Evolutionary conservation across 768 basidiomycete genomes (phyloP).

Genomic region (Termitomyces sp.): DNA sequence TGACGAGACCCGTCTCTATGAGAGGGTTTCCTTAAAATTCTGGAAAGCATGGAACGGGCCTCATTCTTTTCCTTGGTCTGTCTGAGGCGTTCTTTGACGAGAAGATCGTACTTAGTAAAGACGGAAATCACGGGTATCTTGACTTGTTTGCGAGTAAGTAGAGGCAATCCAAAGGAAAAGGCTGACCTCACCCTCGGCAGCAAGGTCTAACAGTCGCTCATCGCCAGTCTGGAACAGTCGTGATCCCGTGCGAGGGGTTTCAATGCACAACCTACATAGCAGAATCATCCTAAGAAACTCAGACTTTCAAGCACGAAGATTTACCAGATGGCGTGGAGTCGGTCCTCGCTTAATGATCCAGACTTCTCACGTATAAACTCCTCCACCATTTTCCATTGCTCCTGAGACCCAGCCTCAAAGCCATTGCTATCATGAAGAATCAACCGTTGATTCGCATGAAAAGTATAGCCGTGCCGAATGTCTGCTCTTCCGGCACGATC

Average conservation of each 20-base stretch:
- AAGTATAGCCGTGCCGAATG: slow-evolving; percentile 18
- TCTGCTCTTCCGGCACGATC: slow-evolving; percentile 17
- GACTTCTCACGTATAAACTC: slow-evolving; percentile 16
- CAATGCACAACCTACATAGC: background rate
- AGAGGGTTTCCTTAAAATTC: background rate
- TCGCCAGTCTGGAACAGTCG: background rate
- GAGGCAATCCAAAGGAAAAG: background rate
- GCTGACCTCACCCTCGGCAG: slow-evolving; percentile 11
- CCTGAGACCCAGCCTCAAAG: slow-evolving; percentile 23
- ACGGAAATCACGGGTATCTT: slow-evolving; percentile 23
- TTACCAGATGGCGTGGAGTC: slow-evolving; percentile 2
- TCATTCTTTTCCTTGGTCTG: background rate
- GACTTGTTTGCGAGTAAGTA: slow-evolving; percentile 11
- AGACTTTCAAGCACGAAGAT: background rate
- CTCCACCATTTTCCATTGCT: slow-evolving; percentile 18
- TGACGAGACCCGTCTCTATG: background rate
- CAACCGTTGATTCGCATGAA: slow-evolving; percentile 18
- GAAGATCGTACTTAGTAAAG: slow-evolving; percentile 27
- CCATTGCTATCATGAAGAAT: slow-evolving; percentile 26
- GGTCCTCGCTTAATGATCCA: background rate
- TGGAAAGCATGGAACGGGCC: background rate
- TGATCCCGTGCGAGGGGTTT: background rate
- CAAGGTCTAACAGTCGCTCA: background rate
- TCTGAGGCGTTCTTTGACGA: slow-evolving; percentile 9
- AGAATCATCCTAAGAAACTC: background rate